Evolutionary conservation across 192 early-diverging fungal genomes (phyloP).

Genomic region (Rhizophagus clarus): DNA sequence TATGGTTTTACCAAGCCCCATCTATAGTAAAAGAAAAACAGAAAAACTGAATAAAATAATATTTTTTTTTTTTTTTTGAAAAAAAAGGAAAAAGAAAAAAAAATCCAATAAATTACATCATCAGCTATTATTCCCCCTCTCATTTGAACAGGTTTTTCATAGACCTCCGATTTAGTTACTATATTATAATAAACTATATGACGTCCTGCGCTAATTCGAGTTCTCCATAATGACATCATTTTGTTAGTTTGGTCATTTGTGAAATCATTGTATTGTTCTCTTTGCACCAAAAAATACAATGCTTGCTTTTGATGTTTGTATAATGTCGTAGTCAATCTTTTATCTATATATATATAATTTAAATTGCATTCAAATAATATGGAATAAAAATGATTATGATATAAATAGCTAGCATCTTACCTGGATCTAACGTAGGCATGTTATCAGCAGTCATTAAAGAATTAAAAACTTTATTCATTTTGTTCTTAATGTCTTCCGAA

Average conservation of each 20-base stretch:
- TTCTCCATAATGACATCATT: constrained; percentile 45
- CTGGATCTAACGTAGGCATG: constrained; percentile 56
- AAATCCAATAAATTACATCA: constrained; percentile 34
- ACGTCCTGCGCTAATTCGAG: constrained; percentile 39
- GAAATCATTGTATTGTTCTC: constrained; percentile 70
- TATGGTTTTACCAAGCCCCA: constrained; percentile 66
- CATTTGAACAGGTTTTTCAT: constrained; percentile 47
- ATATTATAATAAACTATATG: constrained; percentile 48
- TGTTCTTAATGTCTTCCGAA: constrained; percentile 45
- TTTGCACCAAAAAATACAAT: constrained; percentile 74
- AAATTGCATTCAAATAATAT: background rate
- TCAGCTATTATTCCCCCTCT: constrained; percentile 65
- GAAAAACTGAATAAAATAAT: background rate
- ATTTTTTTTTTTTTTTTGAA: background rate
- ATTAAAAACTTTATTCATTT: constrained; percentile 65
- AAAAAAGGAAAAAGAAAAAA: too few relatives aligned
- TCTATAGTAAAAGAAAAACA: constrained; percentile 32
- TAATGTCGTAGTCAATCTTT: constrained; percentile 52
- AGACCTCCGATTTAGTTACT: constrained; percentile 50
- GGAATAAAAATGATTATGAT: background rate
- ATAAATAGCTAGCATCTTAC: constrained; percentile 32
- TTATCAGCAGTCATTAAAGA: constrained; percentile 49
- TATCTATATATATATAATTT: background rate
- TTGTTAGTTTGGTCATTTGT: constrained; percentile 48
- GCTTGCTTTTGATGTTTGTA: constrained; percentile 85